Evolutionary conservation across 2,329 filamentous ascomycete species (phyloP), one percentile per base, ranked within the genome.

Genomic region (Dothistroma pini): DNA sequence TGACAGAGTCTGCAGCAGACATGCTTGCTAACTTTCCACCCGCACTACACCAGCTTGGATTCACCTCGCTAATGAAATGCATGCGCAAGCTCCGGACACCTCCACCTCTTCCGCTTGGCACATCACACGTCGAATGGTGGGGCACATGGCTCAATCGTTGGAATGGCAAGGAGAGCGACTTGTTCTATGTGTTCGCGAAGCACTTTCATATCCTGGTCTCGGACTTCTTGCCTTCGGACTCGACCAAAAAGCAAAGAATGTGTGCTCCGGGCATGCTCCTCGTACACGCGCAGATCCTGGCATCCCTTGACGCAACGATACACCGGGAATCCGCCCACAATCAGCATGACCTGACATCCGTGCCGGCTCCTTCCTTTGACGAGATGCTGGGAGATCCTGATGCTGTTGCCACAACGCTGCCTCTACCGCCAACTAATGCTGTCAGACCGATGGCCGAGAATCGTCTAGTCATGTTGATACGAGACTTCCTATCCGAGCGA

Each of bases 171-270:
- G 92, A 96, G 69, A 96, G 89, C 4, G 93, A 96, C 71, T 80
- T 97, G 35, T 91, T 96, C 72, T 96, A 93, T 76, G 89, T 96
- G 50, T 97, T 97, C 71, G 86, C 87, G 77, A 96, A 96, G 75
- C 88, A 95, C 72, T 96, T 89, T 69, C 89, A 93, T 74, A 83
- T 93, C 21, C 80, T 97, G 2, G 83, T 88, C 4, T 86, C 90
- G 47, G 90, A 95, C 62, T 82, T 78, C 66, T 70, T 80, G 9
- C 78, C 73, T 1, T 60, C 67, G 8, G 79, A 81, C 34, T 76
- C 82, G 8, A 80, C 81, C 53, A 78, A 80, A 58, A 75, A 76
- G n/a, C 83, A 86, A 64, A 81, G 83, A 60, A 77, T 87, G 59
- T 83, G 89, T 54, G 86, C 89, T 0, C 93, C 93, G 5, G 92